Conservation (phyloP, 2,329 filamentous ascomycete genomes). For the Trichoderma hamatum region DNA sequence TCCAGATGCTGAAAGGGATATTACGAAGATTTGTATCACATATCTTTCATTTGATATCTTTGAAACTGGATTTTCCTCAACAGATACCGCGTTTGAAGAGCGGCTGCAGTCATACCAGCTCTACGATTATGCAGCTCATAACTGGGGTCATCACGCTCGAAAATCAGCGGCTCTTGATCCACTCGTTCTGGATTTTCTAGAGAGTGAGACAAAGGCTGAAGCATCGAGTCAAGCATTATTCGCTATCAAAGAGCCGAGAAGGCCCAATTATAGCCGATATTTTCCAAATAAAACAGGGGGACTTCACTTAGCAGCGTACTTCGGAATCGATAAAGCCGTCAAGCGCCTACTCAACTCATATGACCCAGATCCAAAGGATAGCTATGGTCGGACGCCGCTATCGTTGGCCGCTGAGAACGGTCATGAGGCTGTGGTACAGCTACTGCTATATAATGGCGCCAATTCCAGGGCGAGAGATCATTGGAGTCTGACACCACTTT, state of each 20-base stretch:
- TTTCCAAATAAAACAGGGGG: neutral
- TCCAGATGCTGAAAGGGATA: slow-evolving; percentile 34
- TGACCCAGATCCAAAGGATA: neutral
- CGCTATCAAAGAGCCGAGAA: neutral
- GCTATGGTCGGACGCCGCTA: neutral
- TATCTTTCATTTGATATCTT: slow-evolving; percentile 44
- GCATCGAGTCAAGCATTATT: neutral
- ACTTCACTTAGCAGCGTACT: neutral
- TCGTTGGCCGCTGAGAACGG: neutral
- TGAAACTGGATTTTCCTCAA: neutral
- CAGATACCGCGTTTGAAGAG: neutral
- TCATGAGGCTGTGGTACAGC: neutral
- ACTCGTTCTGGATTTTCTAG: neutral
- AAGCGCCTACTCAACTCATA: neutral
- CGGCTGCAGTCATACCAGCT: neutral
- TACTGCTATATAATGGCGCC: neutral
- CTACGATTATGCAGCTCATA: neutral
- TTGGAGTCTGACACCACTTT: neutral
- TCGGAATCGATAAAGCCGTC: neutral
- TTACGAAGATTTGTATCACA: slow-evolving; percentile 40
- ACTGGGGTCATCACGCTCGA: slow-evolving; percentile 1
- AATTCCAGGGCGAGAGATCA: neutral
- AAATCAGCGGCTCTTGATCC: neutral
- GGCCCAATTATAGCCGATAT: neutral
- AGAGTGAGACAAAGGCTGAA: neutral